A percentile compares a stretch with the other conserved stretches of the same genome.
Conservation (phyloP, 805 yeast genomes). For the Candida odintsovae region DNA sequence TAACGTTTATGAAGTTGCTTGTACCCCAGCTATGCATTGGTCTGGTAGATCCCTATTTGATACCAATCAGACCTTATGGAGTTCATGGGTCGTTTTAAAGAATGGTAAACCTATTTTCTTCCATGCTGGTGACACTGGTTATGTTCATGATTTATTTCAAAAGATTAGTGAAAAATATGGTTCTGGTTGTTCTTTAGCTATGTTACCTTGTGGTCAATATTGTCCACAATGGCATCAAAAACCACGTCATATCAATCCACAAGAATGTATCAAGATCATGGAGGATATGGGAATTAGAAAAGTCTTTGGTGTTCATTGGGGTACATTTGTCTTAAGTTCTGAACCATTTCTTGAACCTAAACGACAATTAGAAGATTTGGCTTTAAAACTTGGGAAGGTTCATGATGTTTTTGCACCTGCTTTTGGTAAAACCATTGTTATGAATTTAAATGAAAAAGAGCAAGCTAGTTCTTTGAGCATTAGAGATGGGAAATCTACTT, state of each 20-base stretch:
- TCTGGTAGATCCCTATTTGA: slow-evolving; percentile 81
- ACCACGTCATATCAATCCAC: slow-evolving; percentile 83
- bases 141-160: slow-evolving; percentile 63
- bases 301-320: slow-evolving; percentile 93
- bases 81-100: slow-evolving; percentile 69
- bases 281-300: slow-evolving; percentile 52
- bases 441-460: slow-evolving; percentile 21
- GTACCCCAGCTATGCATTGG: slow-evolving; percentile 98
- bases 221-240: slow-evolving; percentile 92
- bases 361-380: slow-evolving; percentile 44
- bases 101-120: slow-evolving; percentile 68
- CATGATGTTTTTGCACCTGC: slow-evolving; percentile 56
- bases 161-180: slow-evolving; percentile 64
- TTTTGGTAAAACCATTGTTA: slow-evolving; percentile 66
- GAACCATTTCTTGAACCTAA: slow-evolving; percentile 88
- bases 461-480: slow-evolving; percentile 8
- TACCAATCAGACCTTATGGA: slow-evolving; percentile 81
- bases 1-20: slow-evolving; percentile 69
- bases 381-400: slow-evolving; percentile 32
- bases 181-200: slow-evolving; percentile 49
- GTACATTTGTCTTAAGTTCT: slow-evolving; percentile 84
- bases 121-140: slow-evolving; percentile 96
- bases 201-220: slow-evolving; percentile 92
- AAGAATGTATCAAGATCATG: slow-evolving; percentile 67
- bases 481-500: slow-evolving; percentile 27